A percentile compares a stretch with the other conserved stretches of the same genome.
Conservation (phyloP, 83 land plant species). For the Larix sibirica region DNA sequence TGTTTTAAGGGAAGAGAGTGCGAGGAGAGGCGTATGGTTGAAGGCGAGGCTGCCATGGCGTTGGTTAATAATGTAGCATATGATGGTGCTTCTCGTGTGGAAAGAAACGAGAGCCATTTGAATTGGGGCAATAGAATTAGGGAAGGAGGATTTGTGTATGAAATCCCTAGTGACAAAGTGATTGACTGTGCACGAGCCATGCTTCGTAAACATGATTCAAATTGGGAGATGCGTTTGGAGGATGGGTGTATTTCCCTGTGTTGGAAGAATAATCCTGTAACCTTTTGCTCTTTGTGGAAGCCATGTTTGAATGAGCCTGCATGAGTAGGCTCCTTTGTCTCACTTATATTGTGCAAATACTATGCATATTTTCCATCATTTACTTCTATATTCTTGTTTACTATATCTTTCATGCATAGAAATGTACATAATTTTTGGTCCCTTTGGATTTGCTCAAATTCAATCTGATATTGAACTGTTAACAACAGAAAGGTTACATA, state of each 20-base stretch:
- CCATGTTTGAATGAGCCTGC: not conserved
- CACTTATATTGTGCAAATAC: not conserved
- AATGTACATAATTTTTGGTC: too few relatives aligned
- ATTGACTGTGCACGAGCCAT: slow-evolving; percentile 51
- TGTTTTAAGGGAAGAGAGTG: slow-evolving; percentile 70
- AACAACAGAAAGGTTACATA: too few relatives aligned
- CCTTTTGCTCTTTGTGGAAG: slow-evolving; percentile 77
- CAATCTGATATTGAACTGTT: too few relatives aligned
- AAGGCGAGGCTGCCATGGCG: slow-evolving; percentile 58
- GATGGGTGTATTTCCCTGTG: slow-evolving; percentile 34
- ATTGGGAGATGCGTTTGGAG: slow-evolving; percentile 63
- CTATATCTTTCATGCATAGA: not conserved
- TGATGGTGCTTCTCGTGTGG: slow-evolving; percentile 44
- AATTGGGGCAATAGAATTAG: slow-evolving; percentile 31
- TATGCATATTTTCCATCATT: not conserved
- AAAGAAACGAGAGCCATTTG: slow-evolving; percentile 45
- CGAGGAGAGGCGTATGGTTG: slow-evolving; percentile 60
- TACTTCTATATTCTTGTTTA: not conserved
- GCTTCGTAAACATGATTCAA: slow-evolving; percentile 57
- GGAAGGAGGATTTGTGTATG: slow-evolving; percentile 44
- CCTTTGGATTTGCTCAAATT: too few relatives aligned
- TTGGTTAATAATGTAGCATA: slow-evolving; percentile 35
- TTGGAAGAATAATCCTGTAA: slow-evolving; percentile 70
- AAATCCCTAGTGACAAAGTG: slow-evolving; percentile 47
- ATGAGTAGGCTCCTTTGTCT: not conserved